Percentiles rank a stretch among this genome's conserved stretches.
Conservation (phyloP, 2,329 filamentous ascomycete species). For the Fusarium brevicatenulatum region DNA sequence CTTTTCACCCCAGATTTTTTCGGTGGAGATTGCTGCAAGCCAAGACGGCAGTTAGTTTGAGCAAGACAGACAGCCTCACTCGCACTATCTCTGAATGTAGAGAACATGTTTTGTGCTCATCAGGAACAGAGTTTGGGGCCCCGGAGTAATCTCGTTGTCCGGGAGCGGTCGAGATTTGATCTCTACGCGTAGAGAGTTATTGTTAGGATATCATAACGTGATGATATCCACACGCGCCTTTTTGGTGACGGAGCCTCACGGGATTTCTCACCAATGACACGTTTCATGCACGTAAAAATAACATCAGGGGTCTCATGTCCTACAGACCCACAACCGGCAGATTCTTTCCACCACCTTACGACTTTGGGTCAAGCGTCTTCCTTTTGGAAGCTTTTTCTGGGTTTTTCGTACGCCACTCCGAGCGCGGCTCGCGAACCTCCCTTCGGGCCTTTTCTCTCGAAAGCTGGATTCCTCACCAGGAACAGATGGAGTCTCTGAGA, state of each 20-base stretch:
- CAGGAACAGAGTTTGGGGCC: constrained; percentile 15
- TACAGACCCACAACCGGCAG: constrained; percentile 20
- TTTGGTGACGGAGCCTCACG: constrained; percentile 5
- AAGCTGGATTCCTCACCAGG: neutral
- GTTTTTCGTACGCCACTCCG: constrained; percentile 15
- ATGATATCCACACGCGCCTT: constrained; percentile 21
- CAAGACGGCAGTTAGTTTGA: neutral
- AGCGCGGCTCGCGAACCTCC: constrained; percentile 17
- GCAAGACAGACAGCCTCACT: neutral
- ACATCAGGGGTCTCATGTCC: constrained; percentile 5
- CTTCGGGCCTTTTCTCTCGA: constrained; percentile 26
- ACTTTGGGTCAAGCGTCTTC: constrained; percentile 3
- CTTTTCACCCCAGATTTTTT: neutral
- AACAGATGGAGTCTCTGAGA: neutral
- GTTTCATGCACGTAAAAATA: constrained; percentile 35
- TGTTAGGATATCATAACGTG: constrained; percentile 39
- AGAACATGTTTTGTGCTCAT: neutral
- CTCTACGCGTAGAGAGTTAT: constrained; percentile 15
- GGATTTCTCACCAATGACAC: constrained; percentile 15
- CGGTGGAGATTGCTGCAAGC: neutral
- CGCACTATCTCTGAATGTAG: neutral
- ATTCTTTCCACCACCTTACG: constrained; percentile 30
- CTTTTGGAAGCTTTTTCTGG: constrained; percentile 19
- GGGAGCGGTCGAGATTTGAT: neutral
- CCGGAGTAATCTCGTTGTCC: constrained; percentile 29